phyloP scores from a whole-genome alignment of 1,284 basidiomycete species.

The Cronartium ribicola region DNA sequence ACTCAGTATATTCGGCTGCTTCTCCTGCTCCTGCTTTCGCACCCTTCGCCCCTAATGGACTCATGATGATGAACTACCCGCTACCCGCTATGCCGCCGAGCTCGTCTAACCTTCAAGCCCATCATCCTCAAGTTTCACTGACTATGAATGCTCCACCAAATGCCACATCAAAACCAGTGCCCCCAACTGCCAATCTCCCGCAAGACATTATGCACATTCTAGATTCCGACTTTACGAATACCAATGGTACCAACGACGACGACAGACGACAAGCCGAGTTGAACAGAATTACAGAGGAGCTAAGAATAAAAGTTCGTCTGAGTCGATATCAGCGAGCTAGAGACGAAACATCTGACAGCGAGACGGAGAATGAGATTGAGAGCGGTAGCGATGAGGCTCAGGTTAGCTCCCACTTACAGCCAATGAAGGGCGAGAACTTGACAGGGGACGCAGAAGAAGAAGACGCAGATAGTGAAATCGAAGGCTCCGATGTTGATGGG shows the following conservation, averaged over 20 bases:
- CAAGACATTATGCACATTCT: constrained; percentile 36
- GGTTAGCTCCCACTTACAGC: background rate
- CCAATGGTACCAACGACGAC: background rate
- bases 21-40: background rate
- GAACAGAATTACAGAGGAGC: constrained; percentile 21
- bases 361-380: constrained; percentile 15
- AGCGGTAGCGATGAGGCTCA: background rate
- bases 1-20: background rate
- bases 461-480: background rate
- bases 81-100: background rate
- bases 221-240: constrained; percentile 29
- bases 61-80: background rate
- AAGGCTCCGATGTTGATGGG: constrained; percentile 25
- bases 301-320: constrained; percentile 27
- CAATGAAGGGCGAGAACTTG: background rate
- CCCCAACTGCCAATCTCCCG: constrained; percentile 7
- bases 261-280: constrained; percentile 14
- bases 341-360: constrained; percentile 25
- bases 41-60: too few relatives aligned
- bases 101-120: background rate
- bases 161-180: background rate
- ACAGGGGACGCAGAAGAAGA: constrained; percentile 1
- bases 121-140: background rate
- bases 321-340: constrained; percentile 25
- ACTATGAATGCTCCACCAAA: background rate